A percentile compares a stretch with the other conserved stretches of the same genome.
These are phyloP conservation scores for Suhomyces canberraensis DNA, from an alignment of 805 yeast species.

Conservation along the genomic window DNA sequence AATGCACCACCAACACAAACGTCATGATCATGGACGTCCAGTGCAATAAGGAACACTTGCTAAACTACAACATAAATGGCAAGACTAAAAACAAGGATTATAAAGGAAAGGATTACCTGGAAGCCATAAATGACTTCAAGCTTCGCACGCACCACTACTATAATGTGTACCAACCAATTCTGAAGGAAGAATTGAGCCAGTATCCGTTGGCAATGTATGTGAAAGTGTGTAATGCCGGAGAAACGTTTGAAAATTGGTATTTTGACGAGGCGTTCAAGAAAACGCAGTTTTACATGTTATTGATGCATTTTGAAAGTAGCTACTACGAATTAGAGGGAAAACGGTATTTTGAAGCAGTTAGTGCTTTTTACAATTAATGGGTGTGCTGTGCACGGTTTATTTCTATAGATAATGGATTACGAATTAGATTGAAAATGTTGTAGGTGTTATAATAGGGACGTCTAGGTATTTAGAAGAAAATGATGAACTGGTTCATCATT, in stretches of 20 bases:
- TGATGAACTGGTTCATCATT: too few species aligned
- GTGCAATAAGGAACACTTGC: slow-evolving; percentile 49
- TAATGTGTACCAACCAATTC: slow-evolving; percentile 30
- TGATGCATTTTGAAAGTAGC: slow-evolving; percentile 12
- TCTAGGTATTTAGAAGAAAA: too few species aligned
- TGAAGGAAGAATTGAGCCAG: slow-evolving; percentile 19
- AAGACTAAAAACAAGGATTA: slow-evolving; percentile 66
- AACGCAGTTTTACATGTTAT: slow-evolving; percentile 3
- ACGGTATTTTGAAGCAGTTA: slow-evolving; percentile 23
- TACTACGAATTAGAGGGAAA: slow-evolving; percentile 23
- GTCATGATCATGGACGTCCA: slow-evolving; percentile 59
- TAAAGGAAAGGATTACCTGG: slow-evolving; percentile 45
- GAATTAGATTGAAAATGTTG: too few species aligned
- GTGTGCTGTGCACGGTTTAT: too few species aligned
- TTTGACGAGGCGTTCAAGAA: slow-evolving; percentile 17
- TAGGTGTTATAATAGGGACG: too few species aligned
- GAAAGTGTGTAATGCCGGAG: slow-evolving; percentile 27
- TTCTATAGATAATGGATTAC: too few species aligned
- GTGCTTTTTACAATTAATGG: slow-evolving; percentile 20
- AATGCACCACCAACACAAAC: slow-evolving; percentile 27
- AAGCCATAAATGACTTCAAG: slow-evolving; percentile 58
- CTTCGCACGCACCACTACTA: slow-evolving; percentile 53
- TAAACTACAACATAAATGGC: slow-evolving; percentile 60
- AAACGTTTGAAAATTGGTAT: slow-evolving; percentile 15
- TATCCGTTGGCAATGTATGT: slow-evolving; percentile 23